phyloP scores from a whole-genome alignment of 148 eudicot species.

The Simmondsia chinensis region DNA sequence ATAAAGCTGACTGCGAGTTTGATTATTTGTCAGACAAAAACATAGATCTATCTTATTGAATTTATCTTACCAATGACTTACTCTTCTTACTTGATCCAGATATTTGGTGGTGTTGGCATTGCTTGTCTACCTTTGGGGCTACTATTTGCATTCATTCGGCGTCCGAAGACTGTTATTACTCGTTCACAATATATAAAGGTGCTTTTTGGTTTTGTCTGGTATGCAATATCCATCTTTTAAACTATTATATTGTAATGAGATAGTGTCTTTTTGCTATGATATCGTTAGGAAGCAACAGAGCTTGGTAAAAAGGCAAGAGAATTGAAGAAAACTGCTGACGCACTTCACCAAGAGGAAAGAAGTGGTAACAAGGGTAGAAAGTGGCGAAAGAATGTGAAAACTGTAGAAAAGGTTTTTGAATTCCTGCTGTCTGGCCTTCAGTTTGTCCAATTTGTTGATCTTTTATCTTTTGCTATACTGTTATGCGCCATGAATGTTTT shows the following conservation, averaged over 20 bases:
- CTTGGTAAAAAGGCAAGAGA: slow-evolving; percentile 94
- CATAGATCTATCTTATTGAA: slow-evolving; percentile 1
- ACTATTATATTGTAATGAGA: too few species aligned
- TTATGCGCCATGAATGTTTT: too few species aligned
- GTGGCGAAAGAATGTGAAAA: slow-evolving; percentile 96
- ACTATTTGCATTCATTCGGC: slow-evolving; percentile 81
- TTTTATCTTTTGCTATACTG: neutral
- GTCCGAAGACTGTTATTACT: slow-evolving; percentile 96
- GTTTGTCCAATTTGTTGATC: slow-evolving; percentile 1
- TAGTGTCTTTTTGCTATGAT: slow-evolving; percentile 1
- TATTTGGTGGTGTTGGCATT: slow-evolving; percentile 98
- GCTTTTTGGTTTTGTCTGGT: slow-evolving; percentile 1
- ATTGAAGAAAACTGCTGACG: slow-evolving; percentile 88
- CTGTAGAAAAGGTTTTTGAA: slow-evolving; percentile 69
- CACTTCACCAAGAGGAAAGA: slow-evolving; percentile 91
- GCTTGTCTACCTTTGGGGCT: slow-evolving; percentile 93
- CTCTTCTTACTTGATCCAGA: slow-evolving; percentile 27
- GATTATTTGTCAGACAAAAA: too few species aligned
- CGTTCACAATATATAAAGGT: slow-evolving; percentile 99
- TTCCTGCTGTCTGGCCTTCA: too few species aligned
- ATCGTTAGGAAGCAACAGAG: slow-evolving; percentile 90
- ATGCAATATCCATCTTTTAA: too few species aligned
- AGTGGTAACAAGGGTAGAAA: slow-evolving; percentile 89
- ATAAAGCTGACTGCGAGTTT: too few species aligned
- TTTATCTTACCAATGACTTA: slow-evolving; percentile 4